phyloP scores from a whole-genome alignment of 495 filamentous ascomycete species.

The Neurospora sp. region DNA sequence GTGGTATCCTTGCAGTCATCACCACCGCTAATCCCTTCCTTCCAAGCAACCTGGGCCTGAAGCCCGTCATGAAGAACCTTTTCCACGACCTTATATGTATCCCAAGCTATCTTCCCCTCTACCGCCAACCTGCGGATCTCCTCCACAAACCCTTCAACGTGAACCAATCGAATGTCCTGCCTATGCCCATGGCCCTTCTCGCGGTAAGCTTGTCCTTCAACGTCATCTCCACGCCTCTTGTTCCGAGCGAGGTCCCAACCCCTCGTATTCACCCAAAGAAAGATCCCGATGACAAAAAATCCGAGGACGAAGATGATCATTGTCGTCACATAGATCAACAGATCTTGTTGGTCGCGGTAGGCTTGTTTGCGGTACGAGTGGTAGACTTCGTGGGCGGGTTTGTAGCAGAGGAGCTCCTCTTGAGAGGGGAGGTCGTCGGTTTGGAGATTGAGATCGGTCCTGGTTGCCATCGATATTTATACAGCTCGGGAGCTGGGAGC shows the following conservation, averaged over 20 bases:
- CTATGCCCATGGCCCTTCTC: neutral
- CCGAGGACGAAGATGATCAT: neutral
- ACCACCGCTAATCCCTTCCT: too few relatives aligned
- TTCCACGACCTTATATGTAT: too few relatives aligned
- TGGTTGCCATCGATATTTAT: neutral
- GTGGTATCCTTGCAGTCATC: too few relatives aligned
- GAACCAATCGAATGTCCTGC: too few relatives aligned
- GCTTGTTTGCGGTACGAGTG: neutral
- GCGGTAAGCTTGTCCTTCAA: neutral
- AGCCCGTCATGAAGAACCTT: too few relatives aligned
- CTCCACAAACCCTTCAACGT: too few relatives aligned
- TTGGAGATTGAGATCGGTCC: too few relatives aligned
- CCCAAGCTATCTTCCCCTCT: too few relatives aligned
- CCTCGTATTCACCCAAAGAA: neutral
- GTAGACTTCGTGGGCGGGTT: neutral
- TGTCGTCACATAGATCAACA: neutral
- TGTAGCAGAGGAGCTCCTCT: neutral
- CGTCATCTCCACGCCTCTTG: neutral
- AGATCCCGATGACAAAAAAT: neutral
- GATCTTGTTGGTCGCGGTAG: neutral
- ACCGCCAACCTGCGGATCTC: too few relatives aligned
- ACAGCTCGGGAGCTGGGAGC: neutral
- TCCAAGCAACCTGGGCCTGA: too few relatives aligned
- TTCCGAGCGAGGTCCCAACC: neutral
- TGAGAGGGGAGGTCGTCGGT: neutral